phyloP scores from a whole-genome alignment of 2,329 filamentous ascomycete genomes.

The Neurospora sp. region DNA sequence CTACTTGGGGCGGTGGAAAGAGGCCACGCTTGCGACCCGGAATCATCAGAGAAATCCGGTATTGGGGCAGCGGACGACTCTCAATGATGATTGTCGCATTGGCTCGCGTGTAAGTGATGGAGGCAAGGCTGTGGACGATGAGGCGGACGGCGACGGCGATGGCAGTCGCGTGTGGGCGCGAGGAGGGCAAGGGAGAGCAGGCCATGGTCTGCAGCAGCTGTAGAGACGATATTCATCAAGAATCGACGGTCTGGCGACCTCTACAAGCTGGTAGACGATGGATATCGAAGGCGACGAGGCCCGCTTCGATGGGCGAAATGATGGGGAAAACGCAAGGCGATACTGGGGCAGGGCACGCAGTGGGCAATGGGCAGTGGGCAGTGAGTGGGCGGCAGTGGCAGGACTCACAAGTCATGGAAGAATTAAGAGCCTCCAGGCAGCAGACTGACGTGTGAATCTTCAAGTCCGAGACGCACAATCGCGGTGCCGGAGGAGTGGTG shows the following conservation, averaged over 20 bases:
- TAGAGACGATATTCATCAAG: constrained; percentile 27
- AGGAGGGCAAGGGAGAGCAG: constrained; percentile 14
- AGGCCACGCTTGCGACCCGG: constrained; percentile 25
- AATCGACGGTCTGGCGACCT: constrained; percentile 16
- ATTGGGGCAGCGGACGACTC: constrained; percentile 19
- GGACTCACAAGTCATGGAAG: constrained; percentile 43
- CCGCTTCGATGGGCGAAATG: constrained; percentile 27
- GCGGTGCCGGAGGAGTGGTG: constrained; percentile 5
- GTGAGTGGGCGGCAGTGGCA: constrained; percentile 18
- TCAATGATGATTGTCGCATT: constrained; percentile 34
- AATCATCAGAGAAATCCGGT: constrained; percentile 18
- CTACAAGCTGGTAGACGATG: constrained; percentile 19
- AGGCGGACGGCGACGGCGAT: constrained; percentile 30
- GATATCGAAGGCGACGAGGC: constrained; percentile 27
- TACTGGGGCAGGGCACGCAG: constrained; percentile 13
- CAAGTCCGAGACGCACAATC: constrained; percentile 9
- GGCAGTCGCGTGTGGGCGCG: constrained; percentile 23
- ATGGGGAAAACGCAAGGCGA: constrained; percentile 26
- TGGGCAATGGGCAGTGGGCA: constrained; percentile 11
- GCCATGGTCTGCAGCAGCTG: constrained; percentile 24
- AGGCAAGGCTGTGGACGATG: constrained; percentile 37
- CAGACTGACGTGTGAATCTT: constrained; percentile 14
- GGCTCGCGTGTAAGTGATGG: constrained; percentile 32
- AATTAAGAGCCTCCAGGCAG: constrained; percentile 29
- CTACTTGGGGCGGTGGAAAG: constrained; percentile 18